Evolutionary conservation across 1,284 basidiomycete genomes (phyloP), one percentile per base, ranked within the genome.

Genomic region (Fomitopsis schrenkii): DNA sequence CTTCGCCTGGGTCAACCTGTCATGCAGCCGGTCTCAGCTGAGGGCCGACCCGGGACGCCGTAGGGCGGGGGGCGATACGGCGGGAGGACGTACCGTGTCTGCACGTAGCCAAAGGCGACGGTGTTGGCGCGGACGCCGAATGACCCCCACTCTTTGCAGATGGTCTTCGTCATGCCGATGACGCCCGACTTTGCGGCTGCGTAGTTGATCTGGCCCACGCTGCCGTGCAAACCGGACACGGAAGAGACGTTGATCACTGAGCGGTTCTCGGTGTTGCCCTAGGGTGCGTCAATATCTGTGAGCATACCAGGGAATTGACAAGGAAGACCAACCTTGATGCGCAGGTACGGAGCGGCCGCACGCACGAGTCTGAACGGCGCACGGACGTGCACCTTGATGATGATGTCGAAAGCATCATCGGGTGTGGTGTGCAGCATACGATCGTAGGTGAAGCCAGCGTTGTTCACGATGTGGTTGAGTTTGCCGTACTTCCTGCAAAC

Each of bases 391-490:
- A 93, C 87, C 71, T 91, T 91, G 76, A 90, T 79, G 71, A 95
- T 94, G 66, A 91, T 79, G 67, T 93, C 89, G 74, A 86, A 95
- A 1, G 86, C 84, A 45, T 92, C 91, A 74, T 95, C 93, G 8
- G 89, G 86, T 67, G 88, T 93, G 3, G 91, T 93, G 77, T 94
- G 93, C 46, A 93, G 77, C 93, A 95, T 95, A 75, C 86, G 87
- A 81, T 95, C 93, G 68, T 84, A 91, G 2, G 93, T 94, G 79
- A 94, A 95, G 48, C 93, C 93, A 59, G 92, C 89, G 66, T 94
- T 94, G 78, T 93, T 94, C 46, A 94, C 83, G 61, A 95, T 91
- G 72, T 94, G 92, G 73, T 94, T 92, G 59, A 94, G 86, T 71
- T 91, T 89, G 28, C 90, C 90, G 66, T 86, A 93, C 66, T 86